These are phyloP conservation scores for Lepiota venenata DNA, from an alignment of 768 basidiomycete species.

Conservation along the genomic window DNA sequence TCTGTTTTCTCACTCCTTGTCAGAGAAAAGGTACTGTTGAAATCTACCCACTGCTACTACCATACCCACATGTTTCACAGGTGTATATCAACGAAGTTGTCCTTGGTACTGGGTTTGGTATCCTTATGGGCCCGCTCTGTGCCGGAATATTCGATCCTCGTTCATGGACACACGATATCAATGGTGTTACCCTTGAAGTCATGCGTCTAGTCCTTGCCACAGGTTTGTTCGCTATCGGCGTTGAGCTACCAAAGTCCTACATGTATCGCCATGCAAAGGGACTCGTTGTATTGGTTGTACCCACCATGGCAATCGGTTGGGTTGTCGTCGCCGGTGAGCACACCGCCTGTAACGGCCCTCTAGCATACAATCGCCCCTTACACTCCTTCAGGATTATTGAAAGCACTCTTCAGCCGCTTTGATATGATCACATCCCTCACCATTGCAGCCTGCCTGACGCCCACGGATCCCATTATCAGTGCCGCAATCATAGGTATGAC, in stretches of 20 bases:
- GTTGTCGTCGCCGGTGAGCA: constrained; percentile 61
- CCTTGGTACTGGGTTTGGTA: constrained; percentile 73
- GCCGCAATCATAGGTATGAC: constrained; percentile 70
- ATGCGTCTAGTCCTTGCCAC: constrained; percentile 88
- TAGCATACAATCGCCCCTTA: background rate
- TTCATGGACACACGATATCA: constrained; percentile 54
- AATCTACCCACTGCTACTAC: background rate
- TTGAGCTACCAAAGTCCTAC: constrained; percentile 87
- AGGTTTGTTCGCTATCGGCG: constrained; percentile 92
- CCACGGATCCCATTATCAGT: constrained; percentile 93
- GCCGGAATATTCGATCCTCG: constrained; percentile 74
- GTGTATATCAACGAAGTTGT: constrained; percentile 93
- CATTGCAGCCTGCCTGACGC: constrained; percentile 87
- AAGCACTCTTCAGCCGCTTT: constrained; percentile 67
- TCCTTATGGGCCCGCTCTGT: constrained; percentile 69
- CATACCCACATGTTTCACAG: constrained; percentile 26
- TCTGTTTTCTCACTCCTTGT: constrained; percentile 80
- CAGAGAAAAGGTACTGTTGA: constrained; percentile 63
- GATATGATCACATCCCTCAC: constrained; percentile 75
- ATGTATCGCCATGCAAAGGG: constrained; percentile 77
- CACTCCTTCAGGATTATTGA: constrained; percentile 51
- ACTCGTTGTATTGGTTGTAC: constrained; percentile 65
- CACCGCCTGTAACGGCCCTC: background rate
- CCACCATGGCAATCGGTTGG: constrained; percentile 88
- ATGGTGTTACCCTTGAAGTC: constrained; percentile 73